Percentiles rank a stretch among this genome's conserved stretches.
These are phyloP conservation scores for Amaranthus cruentus DNA, from an alignment of 148 eudicot species.

Conservation along the genomic window DNA sequence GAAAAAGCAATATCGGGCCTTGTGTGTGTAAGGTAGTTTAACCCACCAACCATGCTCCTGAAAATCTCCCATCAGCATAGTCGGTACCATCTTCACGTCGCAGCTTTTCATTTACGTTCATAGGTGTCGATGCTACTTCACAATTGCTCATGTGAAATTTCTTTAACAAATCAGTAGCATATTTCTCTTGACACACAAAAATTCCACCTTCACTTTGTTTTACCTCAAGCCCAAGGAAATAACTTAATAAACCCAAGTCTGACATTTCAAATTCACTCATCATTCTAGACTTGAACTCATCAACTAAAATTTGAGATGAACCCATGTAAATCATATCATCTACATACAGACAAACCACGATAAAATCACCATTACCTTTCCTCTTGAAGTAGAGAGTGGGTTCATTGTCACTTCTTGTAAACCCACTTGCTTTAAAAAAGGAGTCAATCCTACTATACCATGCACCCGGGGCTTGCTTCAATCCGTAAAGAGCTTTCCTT, in stretches of 20 bases:
- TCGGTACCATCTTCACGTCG: not conserved
- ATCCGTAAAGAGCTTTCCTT: not conserved
- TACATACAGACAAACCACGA: not conserved
- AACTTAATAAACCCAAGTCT: not conserved
- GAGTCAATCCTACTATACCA: not conserved
- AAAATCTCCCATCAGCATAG: not conserved
- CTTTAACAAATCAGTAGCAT: conserved; percentile 3
- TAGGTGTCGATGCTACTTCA: not conserved
- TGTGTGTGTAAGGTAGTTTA: conserved; percentile 9
- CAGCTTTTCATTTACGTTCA: conserved; percentile 9
- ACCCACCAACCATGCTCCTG: conserved; percentile 6
- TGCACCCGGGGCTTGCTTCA: not conserved
- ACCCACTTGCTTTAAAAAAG: too few relatives aligned
- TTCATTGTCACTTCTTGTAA: too few relatives aligned
- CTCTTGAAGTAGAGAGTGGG: not conserved
- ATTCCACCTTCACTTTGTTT: conserved; percentile 3
- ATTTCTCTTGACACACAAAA: conserved; percentile 14
- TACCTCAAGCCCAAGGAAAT: conserved; percentile 7
- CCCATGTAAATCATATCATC: not conserved
- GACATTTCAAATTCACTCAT: not conserved
- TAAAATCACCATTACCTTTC: not conserved
- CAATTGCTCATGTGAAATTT: not conserved
- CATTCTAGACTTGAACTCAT: not conserved
- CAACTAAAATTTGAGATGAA: not conserved
- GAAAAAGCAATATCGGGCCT: conserved; percentile 13